phyloP scores from a whole-genome alignment of 2,329 filamentous ascomycete genomes.

The Epichloe sibirici region DNA sequence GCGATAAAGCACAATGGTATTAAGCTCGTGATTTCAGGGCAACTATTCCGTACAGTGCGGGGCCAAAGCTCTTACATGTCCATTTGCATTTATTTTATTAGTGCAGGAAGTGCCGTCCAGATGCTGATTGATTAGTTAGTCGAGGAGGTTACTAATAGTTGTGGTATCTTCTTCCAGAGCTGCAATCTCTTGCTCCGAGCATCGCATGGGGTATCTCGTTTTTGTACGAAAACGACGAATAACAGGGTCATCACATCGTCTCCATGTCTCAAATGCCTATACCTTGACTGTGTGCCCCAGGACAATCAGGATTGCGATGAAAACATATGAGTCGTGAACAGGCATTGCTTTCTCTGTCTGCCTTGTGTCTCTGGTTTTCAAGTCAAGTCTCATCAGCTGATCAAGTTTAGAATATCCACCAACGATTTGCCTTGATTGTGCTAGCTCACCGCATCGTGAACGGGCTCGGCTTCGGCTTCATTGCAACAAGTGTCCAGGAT shows the following conservation, averaged over 20 bases:
- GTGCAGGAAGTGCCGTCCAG: neutral
- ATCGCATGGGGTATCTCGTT: neutral
- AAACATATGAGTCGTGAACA: too few species aligned
- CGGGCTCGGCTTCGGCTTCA: constrained; percentile 1
- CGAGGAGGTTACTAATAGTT: neutral
- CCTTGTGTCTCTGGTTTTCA: neutral
- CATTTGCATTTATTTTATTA: neutral
- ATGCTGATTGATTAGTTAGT: neutral
- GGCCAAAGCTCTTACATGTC: neutral
- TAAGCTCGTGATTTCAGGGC: neutral
- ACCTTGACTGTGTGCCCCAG: too few species aligned
- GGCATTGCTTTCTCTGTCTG: neutral
- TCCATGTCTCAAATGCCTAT: neutral
- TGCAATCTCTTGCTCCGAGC: neutral
- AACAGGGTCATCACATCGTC: neutral
- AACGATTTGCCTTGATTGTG: neutral
- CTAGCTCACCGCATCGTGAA: constrained; percentile 6
- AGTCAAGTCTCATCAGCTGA: neutral
- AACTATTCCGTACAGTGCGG: neutral
- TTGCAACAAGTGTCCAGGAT: neutral
- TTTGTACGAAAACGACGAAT: neutral
- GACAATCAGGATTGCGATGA: too few species aligned
- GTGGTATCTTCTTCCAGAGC: neutral
- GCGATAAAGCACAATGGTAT: neutral
- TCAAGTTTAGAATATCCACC: neutral